phyloP scores from a whole-genome alignment of 768 basidiomycete genomes.

The Ramaria rubella region DNA sequence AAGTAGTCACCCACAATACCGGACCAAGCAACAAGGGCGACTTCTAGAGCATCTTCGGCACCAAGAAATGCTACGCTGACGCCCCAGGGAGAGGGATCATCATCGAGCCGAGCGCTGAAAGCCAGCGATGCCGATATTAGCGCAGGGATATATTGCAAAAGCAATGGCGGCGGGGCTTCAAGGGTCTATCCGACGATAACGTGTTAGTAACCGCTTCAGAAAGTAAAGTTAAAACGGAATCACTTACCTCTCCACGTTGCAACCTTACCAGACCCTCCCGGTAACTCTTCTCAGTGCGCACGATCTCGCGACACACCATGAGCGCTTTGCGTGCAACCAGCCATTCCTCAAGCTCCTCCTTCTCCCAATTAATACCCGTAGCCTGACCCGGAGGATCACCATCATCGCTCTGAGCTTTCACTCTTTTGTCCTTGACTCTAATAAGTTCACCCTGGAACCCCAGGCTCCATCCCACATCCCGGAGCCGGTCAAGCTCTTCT shows the following conservation, averaged over 20 bases:
- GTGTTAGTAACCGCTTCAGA: not conserved
- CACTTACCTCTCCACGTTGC: conserved; percentile 30
- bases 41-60: conserved; percentile 45
- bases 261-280: conserved; percentile 33
- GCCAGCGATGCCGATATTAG: conserved; percentile 46
- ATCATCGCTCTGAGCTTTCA: not conserved
- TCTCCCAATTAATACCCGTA: not conserved
- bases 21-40: conserved; percentile 52
- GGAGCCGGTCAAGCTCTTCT: conserved; percentile 23
- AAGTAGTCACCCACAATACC: conserved; percentile 43
- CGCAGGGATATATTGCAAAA: conserved; percentile 44
- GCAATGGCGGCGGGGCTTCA: conserved; percentile 38
- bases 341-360: conserved; percentile 28
- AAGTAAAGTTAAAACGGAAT: not conserved
- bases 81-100: conserved; percentile 61
- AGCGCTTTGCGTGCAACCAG: conserved; percentile 33
- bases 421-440: not conserved
- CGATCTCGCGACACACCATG: conserved; percentile 41
- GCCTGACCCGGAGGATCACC: not conserved
- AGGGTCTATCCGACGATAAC: conserved; percentile 16
- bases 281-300: conserved; percentile 42
- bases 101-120: conserved; percentile 44
- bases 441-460: conserved; percentile 9
- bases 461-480: conserved; percentile 18
- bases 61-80: conserved; percentile 54